Percentiles rank a stretch among this genome's conserved stretches.
Evolutionary conservation across 2,329 filamentous ascomycete species (phyloP).

Genomic region (Zalaria sp.): DNA sequence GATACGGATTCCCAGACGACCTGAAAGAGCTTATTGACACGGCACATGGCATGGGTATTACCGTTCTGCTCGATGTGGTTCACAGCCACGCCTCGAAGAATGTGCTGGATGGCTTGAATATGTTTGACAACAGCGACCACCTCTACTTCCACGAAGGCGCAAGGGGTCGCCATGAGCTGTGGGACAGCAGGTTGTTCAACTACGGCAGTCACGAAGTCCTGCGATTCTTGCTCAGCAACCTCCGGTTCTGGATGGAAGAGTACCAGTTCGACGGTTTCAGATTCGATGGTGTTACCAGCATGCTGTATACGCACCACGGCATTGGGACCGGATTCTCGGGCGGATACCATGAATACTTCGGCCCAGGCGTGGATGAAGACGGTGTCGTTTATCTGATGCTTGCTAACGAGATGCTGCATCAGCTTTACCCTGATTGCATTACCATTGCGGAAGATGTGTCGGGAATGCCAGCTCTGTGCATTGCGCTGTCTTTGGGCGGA

Average conservation of each 20-base stretch:
- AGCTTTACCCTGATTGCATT: conserved; percentile 74
- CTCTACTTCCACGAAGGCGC: conserved; percentile 85
- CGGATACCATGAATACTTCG: conserved; percentile 97
- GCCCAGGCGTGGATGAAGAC: conserved; percentile 76
- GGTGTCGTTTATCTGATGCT: conserved; percentile 91
- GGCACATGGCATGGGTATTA: conserved; percentile 79
- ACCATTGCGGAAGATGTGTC: conserved; percentile 96
- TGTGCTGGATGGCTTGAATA: conserved; percentile 83
- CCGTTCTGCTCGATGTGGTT: conserved; percentile 86
- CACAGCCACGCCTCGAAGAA: conserved; percentile 99
- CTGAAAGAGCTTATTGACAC: conserved; percentile 94
- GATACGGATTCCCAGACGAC: conserved; percentile 86
- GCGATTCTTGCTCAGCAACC: conserved; percentile 87
- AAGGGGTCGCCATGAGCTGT: conserved; percentile 79
- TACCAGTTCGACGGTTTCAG: conserved; percentile 94
- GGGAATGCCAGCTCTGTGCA: conserved; percentile 92
- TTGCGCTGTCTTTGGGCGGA: conserved; percentile 73
- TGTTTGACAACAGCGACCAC: conserved; percentile 90
- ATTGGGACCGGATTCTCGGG: conserved; percentile 97
- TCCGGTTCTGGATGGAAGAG: conserved; percentile 98
- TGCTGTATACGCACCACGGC: conserved; percentile 91
- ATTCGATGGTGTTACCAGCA: conserved; percentile 96
- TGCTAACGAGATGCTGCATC: conserved; percentile 89
- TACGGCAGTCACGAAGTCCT: conserved; percentile 90
- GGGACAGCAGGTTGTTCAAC: conserved; percentile 96